phyloP scores from a whole-genome alignment of 768 basidiomycete genomes.

The Collybiopsis luxurians region DNA sequence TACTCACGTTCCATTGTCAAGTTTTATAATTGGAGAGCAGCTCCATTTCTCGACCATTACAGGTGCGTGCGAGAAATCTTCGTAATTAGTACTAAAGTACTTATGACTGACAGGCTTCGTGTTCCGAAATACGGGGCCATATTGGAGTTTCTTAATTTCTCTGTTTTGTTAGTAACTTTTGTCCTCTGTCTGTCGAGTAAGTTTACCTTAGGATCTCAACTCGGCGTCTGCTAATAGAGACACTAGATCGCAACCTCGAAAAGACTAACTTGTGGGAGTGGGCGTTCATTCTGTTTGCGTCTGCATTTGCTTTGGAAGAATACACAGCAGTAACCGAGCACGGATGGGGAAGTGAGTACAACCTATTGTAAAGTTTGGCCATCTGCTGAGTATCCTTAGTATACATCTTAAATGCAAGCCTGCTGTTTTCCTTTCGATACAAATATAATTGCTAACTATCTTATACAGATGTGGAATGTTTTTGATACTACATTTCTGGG shows the following conservation, averaged over 20 bases:
- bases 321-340: conserved; percentile 86
- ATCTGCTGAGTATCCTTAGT: conserved; percentile 36
- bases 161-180: conserved; percentile 64
- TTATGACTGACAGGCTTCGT: conserved; percentile 52
- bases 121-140: conserved; percentile 80
- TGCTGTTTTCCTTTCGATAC: neutral
- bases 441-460: neutral
- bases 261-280: conserved; percentile 60
- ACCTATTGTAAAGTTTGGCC: neutral
- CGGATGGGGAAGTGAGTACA: conserved; percentile 76
- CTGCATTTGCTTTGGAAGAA: conserved; percentile 81
- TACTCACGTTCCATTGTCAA: conserved; percentile 38
- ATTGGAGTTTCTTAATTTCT: conserved; percentile 78
- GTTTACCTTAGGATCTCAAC: neutral
- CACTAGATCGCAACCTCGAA: conserved; percentile 47
- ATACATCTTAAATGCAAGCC: conserved; percentile 78
- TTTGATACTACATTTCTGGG: conserved; percentile 77
- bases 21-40: conserved; percentile 62
- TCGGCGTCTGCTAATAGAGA: neutral
- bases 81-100: neutral
- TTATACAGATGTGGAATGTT: conserved; percentile 80
- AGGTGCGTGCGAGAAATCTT: conserved; percentile 36
- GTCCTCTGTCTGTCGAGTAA: conserved; percentile 72
- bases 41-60: conserved; percentile 83
- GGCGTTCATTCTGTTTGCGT: conserved; percentile 71